Evolutionary conservation across 768 basidiomycete genomes (phyloP), one percentile per base, ranked within the genome.

Genomic region (Flagelloscypha sp.): DNA sequence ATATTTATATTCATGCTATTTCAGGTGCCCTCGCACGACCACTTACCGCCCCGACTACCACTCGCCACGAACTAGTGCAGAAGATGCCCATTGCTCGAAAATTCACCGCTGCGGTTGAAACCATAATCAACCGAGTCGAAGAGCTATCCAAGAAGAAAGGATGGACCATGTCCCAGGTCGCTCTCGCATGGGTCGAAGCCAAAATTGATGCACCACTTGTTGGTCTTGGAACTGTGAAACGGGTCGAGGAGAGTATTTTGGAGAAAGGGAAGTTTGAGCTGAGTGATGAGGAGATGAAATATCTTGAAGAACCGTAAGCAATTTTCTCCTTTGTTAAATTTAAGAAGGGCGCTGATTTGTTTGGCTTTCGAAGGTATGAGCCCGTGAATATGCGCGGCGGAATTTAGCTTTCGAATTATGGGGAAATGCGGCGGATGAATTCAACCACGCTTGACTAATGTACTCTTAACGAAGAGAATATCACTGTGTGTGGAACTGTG

Each of bases 201-300:
- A 66, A 65, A 40, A 50, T 67, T 3, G 46, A 58, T 3, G 64
- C 61, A n/a, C 70, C 70, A 0, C 70, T 71, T 39, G 56, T 68
- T 7, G 66, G 68, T 3, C 44, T 52, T 19, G 68, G 44, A 43
- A 55, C 54, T 7, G 40, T 63, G 27, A 24, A 44, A 30, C 33
- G 49, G 8, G 33, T 58, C 3, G 28, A 43, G 2, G 49, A 53
- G 28, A 44, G 33, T 13, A 40, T 43, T 1, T 34, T 42, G n/a
- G 42, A 39, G n/a, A n/a, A n/a, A n/a, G 37, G n/a, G n/a, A n/a
- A n/a, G n/a, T n/a, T 58, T 4, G 47, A 57, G 36, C 50, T 74
- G 36, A 60, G 56, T 0, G 47, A 54, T 15, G 70, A 70, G 12
- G 72, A 73, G 46, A 46, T 54, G 27, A 56, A 63, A 38, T 56